phyloP scores from a whole-genome alignment of 225 moss, liverwort and hornwort species.

The Neckera pumila region DNA sequence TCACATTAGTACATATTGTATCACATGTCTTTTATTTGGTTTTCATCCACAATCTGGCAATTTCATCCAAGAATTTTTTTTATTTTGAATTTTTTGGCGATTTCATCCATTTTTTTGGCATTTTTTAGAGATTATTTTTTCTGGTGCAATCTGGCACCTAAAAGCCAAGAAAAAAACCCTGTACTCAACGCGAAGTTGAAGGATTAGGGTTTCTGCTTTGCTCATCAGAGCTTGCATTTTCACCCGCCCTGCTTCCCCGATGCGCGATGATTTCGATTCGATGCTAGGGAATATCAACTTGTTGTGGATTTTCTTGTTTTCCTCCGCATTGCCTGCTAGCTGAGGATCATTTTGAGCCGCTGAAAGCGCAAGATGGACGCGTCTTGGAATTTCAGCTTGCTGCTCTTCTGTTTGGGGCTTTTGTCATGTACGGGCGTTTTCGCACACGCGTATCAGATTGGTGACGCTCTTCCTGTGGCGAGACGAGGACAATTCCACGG shows the following conservation, averaged over 20 bases:
- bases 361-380: constrained; percentile 7
- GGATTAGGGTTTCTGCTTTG: constrained; percentile 2
- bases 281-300: not conserved
- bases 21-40: too few species aligned
- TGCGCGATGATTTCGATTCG: not conserved
- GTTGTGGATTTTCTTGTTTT: not conserved
- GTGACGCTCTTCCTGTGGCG: constrained; percentile 61
- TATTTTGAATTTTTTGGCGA: too few species aligned
- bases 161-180: too few species aligned
- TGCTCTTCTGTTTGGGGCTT: not conserved
- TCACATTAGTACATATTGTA: too few species aligned
- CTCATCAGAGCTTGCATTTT: not conserved
- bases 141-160: too few species aligned
- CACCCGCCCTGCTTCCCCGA: not conserved
- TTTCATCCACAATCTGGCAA: too few species aligned
- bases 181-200: not conserved
- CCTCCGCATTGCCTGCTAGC: not conserved
- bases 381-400: not conserved
- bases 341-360: not conserved
- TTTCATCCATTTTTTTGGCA: too few species aligned
- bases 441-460: constrained; percentile 40
- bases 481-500: constrained; percentile 37
- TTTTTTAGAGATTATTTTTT: too few species aligned
- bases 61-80: too few species aligned
- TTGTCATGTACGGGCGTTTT: not conserved